These are phyloP conservation scores for Raphidocelis subcapitata DNA, from an alignment of 139 green algal species.

Conservation along the genomic window DNA sequence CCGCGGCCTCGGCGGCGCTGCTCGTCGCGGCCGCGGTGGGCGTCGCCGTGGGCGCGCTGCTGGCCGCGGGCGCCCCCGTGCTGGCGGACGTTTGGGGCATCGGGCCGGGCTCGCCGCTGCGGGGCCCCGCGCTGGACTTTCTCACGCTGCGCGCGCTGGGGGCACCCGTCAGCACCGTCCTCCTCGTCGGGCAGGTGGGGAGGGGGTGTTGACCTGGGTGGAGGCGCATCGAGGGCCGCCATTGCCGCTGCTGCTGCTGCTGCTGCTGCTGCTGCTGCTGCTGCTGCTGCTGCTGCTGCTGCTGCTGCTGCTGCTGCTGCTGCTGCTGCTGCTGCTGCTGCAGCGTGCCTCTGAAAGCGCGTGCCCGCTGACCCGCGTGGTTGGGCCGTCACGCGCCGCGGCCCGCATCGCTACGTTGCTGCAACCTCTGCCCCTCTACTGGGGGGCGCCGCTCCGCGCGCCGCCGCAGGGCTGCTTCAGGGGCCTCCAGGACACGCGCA, in stretches of 20 bases:
- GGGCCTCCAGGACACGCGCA: conserved; percentile 71
- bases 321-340: conserved; percentile 21
- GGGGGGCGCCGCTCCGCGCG: too few species aligned
- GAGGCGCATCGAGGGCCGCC: background rate
- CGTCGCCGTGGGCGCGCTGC: conserved; percentile 40
- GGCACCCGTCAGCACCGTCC: conserved; percentile 56
- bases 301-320: conserved; percentile 13
- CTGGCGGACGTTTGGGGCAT: conserved; percentile 50
- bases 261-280: background rate
- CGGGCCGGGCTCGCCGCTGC: conserved; percentile 18
- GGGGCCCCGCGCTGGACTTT: conserved; percentile 31
- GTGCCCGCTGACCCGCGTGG: background rate
- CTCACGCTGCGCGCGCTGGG: conserved; percentile 58
- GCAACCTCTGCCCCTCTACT: background rate
- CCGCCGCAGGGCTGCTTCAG: conserved; percentile 62
- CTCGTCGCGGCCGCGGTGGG: conserved; percentile 30
- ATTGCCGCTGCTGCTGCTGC: background rate
- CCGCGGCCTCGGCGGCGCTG: conserved; percentile 29
- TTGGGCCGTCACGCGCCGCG: background rate
- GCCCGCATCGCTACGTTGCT: background rate
- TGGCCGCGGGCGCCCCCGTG: conserved; percentile 35
- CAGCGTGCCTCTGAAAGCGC: background rate
- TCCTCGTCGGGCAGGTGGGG: conserved; percentile 69
- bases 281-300: conserved; percentile 23
- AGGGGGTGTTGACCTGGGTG: background rate